A percentile compares a stretch with the other conserved stretches of the same genome.
Conservation (phyloP, 1,139 yeast species). For the Yamadazyma spencermartinsiae region DNA sequence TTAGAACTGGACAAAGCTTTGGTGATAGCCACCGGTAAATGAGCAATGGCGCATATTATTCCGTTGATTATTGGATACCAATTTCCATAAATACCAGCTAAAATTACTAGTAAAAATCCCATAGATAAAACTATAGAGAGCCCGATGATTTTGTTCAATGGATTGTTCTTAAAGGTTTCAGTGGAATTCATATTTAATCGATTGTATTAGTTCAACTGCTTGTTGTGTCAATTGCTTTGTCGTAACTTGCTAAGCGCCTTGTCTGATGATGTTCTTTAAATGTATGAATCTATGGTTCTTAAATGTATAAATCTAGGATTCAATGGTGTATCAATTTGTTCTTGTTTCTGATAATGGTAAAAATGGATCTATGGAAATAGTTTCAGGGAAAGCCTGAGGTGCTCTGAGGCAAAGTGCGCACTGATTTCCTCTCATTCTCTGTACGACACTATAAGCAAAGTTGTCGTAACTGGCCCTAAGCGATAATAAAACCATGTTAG, state of each 20-base stretch:
- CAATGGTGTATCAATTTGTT: too few relatives aligned
- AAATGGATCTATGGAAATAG: too few relatives aligned
- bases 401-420: too few relatives aligned
- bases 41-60: conserved; percentile 57
- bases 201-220: background rate
- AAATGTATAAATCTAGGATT: too few relatives aligned
- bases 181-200: conserved; percentile 30
- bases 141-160: conserved; percentile 71
- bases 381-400: too few relatives aligned
- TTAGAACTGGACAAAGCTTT: conserved; percentile 29
- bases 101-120: conserved; percentile 76
- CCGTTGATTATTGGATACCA: conserved; percentile 76
- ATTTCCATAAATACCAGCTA: conserved; percentile 73
- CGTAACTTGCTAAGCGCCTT: background rate
- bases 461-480: background rate
- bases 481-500: background rate
- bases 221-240: background rate
- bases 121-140: conserved; percentile 72
- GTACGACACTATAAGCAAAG: too few relatives aligned
- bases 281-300: too few relatives aligned
- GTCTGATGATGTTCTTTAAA: too few relatives aligned
- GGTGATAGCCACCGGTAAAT: conserved; percentile 59
- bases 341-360: too few relatives aligned
- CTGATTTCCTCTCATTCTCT: too few relatives aligned
- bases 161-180: conserved; percentile 38